Conservation (phyloP, 2,329 filamentous ascomycete species). For the Colletotrichum sublineola region DNA sequence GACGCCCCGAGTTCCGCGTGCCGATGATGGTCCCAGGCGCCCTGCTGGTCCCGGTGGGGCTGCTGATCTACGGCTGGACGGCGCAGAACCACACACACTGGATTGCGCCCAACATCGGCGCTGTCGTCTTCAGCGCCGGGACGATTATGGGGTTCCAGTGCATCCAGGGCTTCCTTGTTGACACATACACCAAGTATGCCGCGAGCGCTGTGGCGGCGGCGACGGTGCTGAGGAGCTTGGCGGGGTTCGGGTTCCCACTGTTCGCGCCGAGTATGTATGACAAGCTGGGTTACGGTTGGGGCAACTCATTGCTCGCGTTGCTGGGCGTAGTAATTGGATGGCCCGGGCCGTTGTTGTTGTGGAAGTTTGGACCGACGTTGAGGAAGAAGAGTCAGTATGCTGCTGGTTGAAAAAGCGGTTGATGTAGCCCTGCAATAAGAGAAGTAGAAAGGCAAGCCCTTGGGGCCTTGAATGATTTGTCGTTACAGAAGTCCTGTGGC, state of each 20-base stretch:
- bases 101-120: constrained; percentile 61
- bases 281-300: constrained; percentile 57
- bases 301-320: constrained; percentile 58
- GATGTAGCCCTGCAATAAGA: background rate
- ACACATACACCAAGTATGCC: constrained; percentile 61
- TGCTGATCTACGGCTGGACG: constrained; percentile 62
- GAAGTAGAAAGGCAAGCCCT: background rate
- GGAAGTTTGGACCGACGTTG: constrained; percentile 58
- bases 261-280: constrained; percentile 63
- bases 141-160: constrained; percentile 59
- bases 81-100: constrained; percentile 58
- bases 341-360: constrained; percentile 60
- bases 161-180: constrained; percentile 62
- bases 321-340: constrained; percentile 56
- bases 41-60: constrained; percentile 57
- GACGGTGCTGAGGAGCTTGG: constrained; percentile 61
- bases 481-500: background rate
- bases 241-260: constrained; percentile 65
- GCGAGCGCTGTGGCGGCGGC: constrained; percentile 60
- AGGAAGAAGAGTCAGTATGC: constrained; percentile 45
- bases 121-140: constrained; percentile 54
- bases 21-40: constrained; percentile 58
- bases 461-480: background rate
- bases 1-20: constrained; percentile 58
- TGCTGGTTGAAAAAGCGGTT: constrained; percentile 18